Conservation (phyloP, 169 alveolate species). For the Plasmodium coatneyi region DNA sequence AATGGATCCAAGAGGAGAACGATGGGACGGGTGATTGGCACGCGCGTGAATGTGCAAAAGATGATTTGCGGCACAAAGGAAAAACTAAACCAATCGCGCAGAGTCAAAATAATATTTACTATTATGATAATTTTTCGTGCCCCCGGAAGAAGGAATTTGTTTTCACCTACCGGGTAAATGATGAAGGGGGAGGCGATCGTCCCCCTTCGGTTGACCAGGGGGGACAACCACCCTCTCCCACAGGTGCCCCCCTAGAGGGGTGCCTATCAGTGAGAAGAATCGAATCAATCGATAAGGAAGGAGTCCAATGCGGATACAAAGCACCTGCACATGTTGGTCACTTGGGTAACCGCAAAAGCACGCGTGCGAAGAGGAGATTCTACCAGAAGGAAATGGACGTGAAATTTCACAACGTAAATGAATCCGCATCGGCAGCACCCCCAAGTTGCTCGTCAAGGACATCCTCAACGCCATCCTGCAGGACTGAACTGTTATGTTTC, state of each 20-base stretch:
- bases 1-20: constrained; percentile 12
- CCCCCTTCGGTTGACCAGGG: not conserved
- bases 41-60: not conserved
- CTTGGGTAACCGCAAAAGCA: not conserved
- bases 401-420: not conserved
- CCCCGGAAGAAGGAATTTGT: constrained; percentile 15
- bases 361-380: not conserved
- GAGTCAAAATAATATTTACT: not conserved
- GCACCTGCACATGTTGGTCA: not conserved
- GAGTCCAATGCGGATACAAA: not conserved
- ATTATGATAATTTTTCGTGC: constrained; percentile 26
- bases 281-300: not conserved
- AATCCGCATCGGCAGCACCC: not conserved
- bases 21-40: not conserved
- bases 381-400: not conserved
- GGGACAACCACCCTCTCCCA: not conserved
- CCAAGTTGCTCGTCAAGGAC: not conserved
- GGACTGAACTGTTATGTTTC: not conserved
- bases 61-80: not conserved
- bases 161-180: constrained; percentile 2
- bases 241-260: not conserved
- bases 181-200: not conserved
- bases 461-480: not conserved
- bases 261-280: not conserved
- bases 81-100: not conserved